Percentiles rank a stretch among this genome's conserved stretches.
phyloP scores from a whole-genome alignment of 2,329 filamentous ascomycete genomes.

The Calonectria hawksworthii region DNA sequence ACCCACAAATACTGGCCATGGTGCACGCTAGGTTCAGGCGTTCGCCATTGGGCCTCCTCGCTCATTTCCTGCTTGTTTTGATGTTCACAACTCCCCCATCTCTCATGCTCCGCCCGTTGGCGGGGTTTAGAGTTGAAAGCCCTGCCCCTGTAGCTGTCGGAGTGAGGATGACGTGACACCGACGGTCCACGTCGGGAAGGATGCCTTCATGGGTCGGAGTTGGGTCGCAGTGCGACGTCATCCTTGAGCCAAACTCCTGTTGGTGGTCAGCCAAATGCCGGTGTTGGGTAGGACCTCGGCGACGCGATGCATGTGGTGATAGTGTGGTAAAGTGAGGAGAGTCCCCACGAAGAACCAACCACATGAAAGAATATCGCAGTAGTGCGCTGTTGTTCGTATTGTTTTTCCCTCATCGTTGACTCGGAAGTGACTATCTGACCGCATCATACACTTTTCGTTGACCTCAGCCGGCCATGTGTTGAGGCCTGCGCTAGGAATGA shows the following conservation, averaged over 20 bases:
- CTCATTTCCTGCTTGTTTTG: neutral
- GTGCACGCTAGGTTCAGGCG: neutral
- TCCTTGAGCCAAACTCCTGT: neutral
- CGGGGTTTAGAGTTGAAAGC: neutral
- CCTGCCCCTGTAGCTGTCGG: neutral
- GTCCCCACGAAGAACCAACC: neutral
- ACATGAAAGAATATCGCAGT: neutral
- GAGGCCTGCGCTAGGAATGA: neutral
- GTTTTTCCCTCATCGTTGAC: neutral
- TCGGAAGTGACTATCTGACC: no score
- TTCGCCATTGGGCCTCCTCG: neutral
- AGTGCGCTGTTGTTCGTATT: neutral
- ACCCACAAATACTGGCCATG: neutral
- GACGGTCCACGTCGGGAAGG: neutral
- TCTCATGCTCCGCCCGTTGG: neutral
- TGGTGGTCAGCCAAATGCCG: neutral
- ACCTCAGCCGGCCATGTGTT: neutral
- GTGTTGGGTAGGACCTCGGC: neutral
- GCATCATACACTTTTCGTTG: neutral
- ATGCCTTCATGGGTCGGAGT: neutral
- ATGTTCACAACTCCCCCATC: neutral
- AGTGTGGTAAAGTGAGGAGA: neutral
- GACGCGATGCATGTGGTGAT: neutral
- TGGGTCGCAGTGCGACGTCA: slow-evolving; percentile 1
- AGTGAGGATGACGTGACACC: slow-evolving; percentile 4